Base-by-base conservation (phyloP, 2,329 filamentous ascomycete genomes). In the Ophiostoma himal-ulmi region DNA sequence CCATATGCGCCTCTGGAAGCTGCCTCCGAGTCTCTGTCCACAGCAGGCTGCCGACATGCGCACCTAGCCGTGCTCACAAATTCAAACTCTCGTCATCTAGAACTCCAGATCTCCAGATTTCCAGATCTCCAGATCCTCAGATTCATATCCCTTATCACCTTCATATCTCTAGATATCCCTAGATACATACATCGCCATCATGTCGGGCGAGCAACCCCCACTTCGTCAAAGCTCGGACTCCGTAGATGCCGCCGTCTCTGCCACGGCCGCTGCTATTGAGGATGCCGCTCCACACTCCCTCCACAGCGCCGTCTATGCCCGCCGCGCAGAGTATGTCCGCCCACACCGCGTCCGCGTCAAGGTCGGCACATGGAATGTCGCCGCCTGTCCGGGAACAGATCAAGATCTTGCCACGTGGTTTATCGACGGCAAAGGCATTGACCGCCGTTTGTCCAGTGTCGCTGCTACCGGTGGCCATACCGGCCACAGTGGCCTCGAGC, bases 351-450 rank as follows among this genome's bases (percentile, higher is more conserved):
- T 97, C 75, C 89, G 89, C 74, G 86, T 99, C 79, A 97, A 97
- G 80, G 85, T 99, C 68, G 95, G 94, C 60, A 91, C 92, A 0
- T 99, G 95, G 95, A 99, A 99, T 79, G 92, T 97, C 20, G 95
- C 93, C 4, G 89, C 90, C 1, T 89, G 91, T 74, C 88, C 91
- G 14, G 93, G 91, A 34, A 93, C 93, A 0, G 93, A 97, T 78
- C 91, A 92, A 74, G 95, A 98, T 77, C 82, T 99, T 5, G 91
- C 88, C 8, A 88, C 86, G 41, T 99, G 95, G 95, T 97, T 99
- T 78, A 85, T 96, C 8, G 83, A 88, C 13, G 91, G 90, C 20
- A 87, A 91, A 76, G 92, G 91, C 6, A 80, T 94, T 8, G 86
- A 90, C 71, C 83, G 89, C 69, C 81, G 82, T 22, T 79, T 94